phyloP scores from a whole-genome alignment of 2,329 filamentous ascomycete species.

The Aspergillus pseudoviridinutans region DNA sequence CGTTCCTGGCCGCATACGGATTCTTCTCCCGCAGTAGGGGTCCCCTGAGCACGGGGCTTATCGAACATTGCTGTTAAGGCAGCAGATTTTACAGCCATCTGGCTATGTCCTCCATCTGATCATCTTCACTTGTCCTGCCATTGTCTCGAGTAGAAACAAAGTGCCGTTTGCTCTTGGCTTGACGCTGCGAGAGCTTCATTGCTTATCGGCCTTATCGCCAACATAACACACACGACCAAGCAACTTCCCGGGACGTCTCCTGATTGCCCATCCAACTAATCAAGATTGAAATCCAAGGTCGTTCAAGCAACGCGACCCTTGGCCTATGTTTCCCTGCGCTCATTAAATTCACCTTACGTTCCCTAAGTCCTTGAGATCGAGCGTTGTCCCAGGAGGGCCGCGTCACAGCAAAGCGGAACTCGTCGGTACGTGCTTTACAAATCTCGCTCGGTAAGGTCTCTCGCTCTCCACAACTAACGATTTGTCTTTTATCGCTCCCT shows the following conservation, averaged over 20 bases:
- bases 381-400: background rate
- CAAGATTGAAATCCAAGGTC: background rate
- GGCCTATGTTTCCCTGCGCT: background rate
- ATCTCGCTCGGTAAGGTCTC: background rate
- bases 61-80: background rate
- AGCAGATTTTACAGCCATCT: background rate
- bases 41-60: background rate
- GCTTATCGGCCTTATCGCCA: conserved; percentile 9
- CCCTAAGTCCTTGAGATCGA: background rate
- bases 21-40: too few species aligned
- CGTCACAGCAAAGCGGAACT: background rate
- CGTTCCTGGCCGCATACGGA: too few species aligned
- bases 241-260: conserved; percentile 4
- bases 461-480: background rate
- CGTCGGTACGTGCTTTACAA: background rate
- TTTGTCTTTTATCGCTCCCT: background rate
- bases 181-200: background rate
- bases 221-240: background rate
- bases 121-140: background rate
- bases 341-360: background rate
- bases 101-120: background rate
- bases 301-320: background rate
- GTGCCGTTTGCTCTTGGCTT: background rate
- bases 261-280: background rate
- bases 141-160: background rate